Conservation (phyloP, 2,329 filamentous ascomycete genomes). For the Hypoxylon sp. region DNA sequence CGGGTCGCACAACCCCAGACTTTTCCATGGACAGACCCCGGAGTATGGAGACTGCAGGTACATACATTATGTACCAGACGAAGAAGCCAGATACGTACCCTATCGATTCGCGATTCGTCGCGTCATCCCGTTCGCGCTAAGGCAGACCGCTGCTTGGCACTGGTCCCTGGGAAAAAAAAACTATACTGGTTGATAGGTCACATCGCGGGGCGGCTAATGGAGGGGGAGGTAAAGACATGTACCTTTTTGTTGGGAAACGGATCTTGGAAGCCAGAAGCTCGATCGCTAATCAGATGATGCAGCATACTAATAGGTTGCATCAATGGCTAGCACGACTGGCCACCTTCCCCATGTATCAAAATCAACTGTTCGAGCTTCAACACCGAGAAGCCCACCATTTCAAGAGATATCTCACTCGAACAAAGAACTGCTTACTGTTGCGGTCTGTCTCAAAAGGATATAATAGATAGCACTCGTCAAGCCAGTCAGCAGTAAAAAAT, state of each 20-base stretch:
- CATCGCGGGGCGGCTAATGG: slow-evolving; percentile 29
- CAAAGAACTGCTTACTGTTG: slow-evolving; percentile 40
- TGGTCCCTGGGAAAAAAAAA: slow-evolving; percentile 24
- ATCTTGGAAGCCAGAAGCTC: slow-evolving; percentile 33
- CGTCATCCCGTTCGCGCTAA: slow-evolving; percentile 17
- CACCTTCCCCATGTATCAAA: slow-evolving; percentile 24
- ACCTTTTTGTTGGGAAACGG: slow-evolving; percentile 43
- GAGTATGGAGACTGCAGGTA: neutral
- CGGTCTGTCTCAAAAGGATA: slow-evolving; percentile 10
- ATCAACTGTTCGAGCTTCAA: slow-evolving; percentile 2
- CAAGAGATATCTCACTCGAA: slow-evolving; percentile 26
- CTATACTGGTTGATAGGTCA: slow-evolving; percentile 11
- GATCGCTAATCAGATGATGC: slow-evolving; percentile 13
- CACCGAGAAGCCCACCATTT: slow-evolving; percentile 31
- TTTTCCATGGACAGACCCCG: neutral
- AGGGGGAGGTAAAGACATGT: slow-evolving; percentile 21
- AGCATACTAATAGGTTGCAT: slow-evolving; percentile 15
- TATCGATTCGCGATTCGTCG: slow-evolving; percentile 3
- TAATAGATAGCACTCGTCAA: slow-evolving; percentile 28
- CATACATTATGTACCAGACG: neutral
- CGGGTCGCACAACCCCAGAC: neutral
- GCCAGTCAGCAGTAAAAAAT: neutral
- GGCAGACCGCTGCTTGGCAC: slow-evolving; percentile 10
- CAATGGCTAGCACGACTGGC: neutral
- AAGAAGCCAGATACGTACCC: neutral